Percentiles rank a stretch among this genome's conserved stretches.
These are phyloP conservation scores for Solanum hybrid DNA, from an alignment of 305 asterid genomes.

Conservation along the genomic window DNA sequence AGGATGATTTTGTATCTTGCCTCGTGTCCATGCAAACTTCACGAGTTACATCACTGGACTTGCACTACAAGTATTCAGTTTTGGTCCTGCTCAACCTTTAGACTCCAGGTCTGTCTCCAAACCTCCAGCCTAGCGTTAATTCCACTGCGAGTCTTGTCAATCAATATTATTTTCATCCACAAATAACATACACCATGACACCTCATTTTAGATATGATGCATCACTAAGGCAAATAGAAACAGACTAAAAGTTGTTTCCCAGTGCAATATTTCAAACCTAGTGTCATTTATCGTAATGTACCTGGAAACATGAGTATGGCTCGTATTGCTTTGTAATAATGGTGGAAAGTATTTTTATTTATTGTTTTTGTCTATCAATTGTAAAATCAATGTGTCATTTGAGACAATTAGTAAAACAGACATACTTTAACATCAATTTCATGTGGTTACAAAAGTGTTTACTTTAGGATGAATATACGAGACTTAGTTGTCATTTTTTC, in stretches of 20 bases:
- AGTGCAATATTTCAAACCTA: background rate
- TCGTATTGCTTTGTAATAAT: background rate
- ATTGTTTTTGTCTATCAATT: background rate
- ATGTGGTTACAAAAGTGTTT: background rate
- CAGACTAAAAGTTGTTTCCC: background rate
- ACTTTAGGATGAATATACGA: background rate
- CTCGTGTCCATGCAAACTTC: background rate
- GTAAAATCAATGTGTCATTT: background rate
- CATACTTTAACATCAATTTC: background rate
- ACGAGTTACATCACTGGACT: background rate
- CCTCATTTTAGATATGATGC: background rate
- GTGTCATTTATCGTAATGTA: background rate
- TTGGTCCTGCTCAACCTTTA: background rate
- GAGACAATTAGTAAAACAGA: background rate
- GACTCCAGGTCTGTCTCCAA: background rate
- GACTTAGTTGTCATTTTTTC: constrained; percentile 1
- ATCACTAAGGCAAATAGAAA: background rate
- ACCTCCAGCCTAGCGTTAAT: background rate
- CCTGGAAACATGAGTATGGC: background rate
- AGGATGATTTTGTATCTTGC: background rate
- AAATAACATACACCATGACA: background rate
- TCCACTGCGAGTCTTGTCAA: background rate
- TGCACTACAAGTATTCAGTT: background rate
- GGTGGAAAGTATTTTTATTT: background rate
- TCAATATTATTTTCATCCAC: background rate